Percentiles rank a stretch among this genome's conserved stretches.
phyloP scores from a whole-genome alignment of 495 filamentous ascomycete genomes.

The Aspergillus kassunensis region DNA sequence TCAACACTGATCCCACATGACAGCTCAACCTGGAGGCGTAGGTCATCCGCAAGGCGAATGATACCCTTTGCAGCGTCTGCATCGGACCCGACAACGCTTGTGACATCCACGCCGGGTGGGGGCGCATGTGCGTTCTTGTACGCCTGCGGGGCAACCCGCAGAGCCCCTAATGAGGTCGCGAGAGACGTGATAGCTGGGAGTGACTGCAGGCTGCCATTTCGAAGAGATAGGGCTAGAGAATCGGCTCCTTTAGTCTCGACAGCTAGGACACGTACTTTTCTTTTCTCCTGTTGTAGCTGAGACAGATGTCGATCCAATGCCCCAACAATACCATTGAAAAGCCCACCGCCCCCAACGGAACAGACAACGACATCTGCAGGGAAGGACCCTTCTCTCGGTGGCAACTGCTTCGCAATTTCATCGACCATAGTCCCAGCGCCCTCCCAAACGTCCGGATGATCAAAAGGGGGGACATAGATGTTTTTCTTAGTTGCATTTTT shows the following conservation, averaged over 20 bases:
- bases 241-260: constrained; percentile 77
- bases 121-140: constrained; percentile 52
- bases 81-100: constrained; percentile 67
- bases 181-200: constrained; percentile 71
- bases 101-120: constrained; percentile 43
- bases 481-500: constrained; percentile 41
- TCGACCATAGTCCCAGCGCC: constrained; percentile 65
- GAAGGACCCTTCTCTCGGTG: constrained; percentile 17
- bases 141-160: constrained; percentile 62
- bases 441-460: constrained; percentile 75
- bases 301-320: constrained; percentile 53
- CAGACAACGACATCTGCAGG: constrained; percentile 67
- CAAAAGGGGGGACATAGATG: constrained; percentile 67
- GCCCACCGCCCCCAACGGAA: constrained; percentile 81
- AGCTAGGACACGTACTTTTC: constrained; percentile 57
- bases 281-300: not conserved
- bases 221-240: constrained; percentile 56
- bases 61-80: constrained; percentile 72
- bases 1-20: constrained; percentile 77
- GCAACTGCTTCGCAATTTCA: constrained; percentile 61
- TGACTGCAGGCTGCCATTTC: constrained; percentile 51
- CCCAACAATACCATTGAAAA: constrained; percentile 71
- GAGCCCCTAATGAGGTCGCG: constrained; percentile 71
- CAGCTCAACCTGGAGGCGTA: constrained; percentile 70
- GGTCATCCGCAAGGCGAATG: constrained; percentile 69